Evolutionary conservation across 257 asterid genomes (phyloP).

Genomic region (Anisodus acutangulus): DNA sequence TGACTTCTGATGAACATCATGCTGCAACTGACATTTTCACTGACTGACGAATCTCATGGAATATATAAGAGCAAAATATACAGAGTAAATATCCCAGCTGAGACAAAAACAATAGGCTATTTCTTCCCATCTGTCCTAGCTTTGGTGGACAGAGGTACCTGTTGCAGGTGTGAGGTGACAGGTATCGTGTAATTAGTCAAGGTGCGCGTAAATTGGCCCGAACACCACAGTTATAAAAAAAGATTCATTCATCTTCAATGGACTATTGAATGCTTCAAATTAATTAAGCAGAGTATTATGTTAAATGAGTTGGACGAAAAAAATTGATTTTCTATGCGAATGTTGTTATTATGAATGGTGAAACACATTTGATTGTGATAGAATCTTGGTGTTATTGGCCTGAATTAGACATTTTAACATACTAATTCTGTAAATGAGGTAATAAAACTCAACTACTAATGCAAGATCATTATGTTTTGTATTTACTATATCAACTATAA

Average conservation of each 20-base stretch:
- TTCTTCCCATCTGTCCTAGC: too few relatives aligned
- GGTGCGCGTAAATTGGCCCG: too few relatives aligned
- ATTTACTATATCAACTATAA: neutral
- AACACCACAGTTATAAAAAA: too few relatives aligned
- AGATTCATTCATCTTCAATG: neutral
- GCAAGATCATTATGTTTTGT: neutral
- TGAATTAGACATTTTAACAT: neutral
- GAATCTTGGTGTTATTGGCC: neutral
- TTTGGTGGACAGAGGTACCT: too few relatives aligned
- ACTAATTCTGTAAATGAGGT: slow-evolving; percentile 21
- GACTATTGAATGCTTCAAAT: neutral
- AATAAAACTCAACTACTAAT: neutral
- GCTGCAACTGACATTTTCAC: neutral
- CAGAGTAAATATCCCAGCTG: neutral
- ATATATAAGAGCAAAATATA: neutral
- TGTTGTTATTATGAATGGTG: neutral
- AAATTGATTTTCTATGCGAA: neutral
- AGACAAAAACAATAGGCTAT: too few relatives aligned
- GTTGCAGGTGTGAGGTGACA: too few relatives aligned
- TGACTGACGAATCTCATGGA: neutral
- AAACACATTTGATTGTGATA: neutral
- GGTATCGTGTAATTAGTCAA: too few relatives aligned
- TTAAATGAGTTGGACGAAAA: neutral
- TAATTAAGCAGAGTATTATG: neutral
- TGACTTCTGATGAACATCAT: slow-evolving; percentile 24